Percentiles rank a stretch among this genome's conserved stretches.
Evolutionary conservation across 2,329 filamentous ascomycete genomes (phyloP).

Genomic region (Hirsutella minnesotensis): DNA sequence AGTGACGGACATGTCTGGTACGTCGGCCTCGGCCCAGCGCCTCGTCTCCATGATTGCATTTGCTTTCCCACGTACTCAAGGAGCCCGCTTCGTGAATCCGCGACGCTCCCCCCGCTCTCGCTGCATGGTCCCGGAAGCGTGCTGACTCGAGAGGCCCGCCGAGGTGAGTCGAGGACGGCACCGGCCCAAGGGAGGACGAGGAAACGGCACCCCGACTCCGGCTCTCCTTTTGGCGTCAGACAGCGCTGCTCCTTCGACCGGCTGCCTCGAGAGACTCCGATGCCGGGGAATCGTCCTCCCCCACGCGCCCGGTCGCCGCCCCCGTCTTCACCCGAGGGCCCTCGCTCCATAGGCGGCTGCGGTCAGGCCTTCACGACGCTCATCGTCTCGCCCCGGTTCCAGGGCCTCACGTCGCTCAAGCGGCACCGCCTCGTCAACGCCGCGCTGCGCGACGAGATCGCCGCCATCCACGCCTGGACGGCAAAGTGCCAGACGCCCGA

Average conservation of each 20-base stretch:
- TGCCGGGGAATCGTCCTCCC: too few relatives aligned
- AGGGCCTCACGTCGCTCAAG: slow-evolving; percentile 64
- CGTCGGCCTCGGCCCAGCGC: slow-evolving; percentile 9
- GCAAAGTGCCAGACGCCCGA: slow-evolving; percentile 87
- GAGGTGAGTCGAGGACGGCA: neutral
- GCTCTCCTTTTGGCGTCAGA: too few relatives aligned
- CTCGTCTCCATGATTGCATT: neutral
- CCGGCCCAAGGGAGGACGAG: too few relatives aligned
- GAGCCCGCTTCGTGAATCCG: too few relatives aligned
- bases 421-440: slow-evolving; percentile 79
- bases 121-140: neutral
- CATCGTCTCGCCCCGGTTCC: slow-evolving; percentile 55
- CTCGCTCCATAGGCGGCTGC: slow-evolving; percentile 37
- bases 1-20: slow-evolving; percentile 88
- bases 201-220: too few relatives aligned
- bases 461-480: slow-evolving; percentile 87
- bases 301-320: too few relatives aligned
- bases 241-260: too few relatives aligned
- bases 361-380: slow-evolving; percentile 49
- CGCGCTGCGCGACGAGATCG: slow-evolving; percentile 76
- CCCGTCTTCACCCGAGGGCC: neutral
- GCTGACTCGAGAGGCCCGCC: neutral
- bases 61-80: too few relatives aligned
- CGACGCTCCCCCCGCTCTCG: neutral
- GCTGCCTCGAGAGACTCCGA: too few relatives aligned